Evolutionary conservation across 1,284 basidiomycete species (phyloP), one percentile per base, ranked within the genome.

Genomic region (Leccinum fuscescens): DNA sequence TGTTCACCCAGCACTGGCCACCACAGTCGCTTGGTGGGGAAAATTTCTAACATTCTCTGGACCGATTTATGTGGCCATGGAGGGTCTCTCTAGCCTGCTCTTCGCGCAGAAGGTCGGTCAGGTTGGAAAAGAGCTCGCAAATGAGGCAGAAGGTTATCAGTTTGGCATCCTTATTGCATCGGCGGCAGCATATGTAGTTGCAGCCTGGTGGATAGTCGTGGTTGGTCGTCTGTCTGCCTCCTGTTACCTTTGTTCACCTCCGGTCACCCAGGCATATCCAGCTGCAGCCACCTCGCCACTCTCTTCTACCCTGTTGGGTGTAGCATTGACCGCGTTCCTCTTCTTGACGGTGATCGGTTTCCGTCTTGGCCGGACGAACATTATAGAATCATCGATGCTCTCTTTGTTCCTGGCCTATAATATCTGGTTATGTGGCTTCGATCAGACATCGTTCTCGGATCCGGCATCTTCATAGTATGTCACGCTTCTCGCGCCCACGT

Each of bases 271-370:
- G 87, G 83, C 89, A 3, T 93, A 92, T 72, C 86, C 90, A 22
- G 81, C 85, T 8, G 89, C 91, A 7, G 93, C 93, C 5, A 82
- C 86, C 2, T 90, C 91, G 1, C 90, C 91, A 6, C 76, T 94
- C 39, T 89, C 90, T n/a, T 91, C 93, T 2, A 94, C 92, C 0
- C 77, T 95, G 15, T 79, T 94, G 15, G 93, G 93, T 4, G 90
- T 88, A 12, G 89, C 90, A 11, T 68, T 87, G 61, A 89, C 88
- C 1, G 80, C 82, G 7, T 79, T 89, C 65, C 72, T 96, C 51
- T 98, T 98, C 77, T 82, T 98, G 42, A 94, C 92, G 2, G 82
- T 93, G 64, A 96, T 98, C 65, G 93, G 93, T 5, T 96, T 98
- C 74, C 86, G 85, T 11, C 75, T 95, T 62, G 85, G 93, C 58